phyloP scores from a whole-genome alignment of 768 basidiomycete species.

The Cystoderma amianthinum region DNA sequence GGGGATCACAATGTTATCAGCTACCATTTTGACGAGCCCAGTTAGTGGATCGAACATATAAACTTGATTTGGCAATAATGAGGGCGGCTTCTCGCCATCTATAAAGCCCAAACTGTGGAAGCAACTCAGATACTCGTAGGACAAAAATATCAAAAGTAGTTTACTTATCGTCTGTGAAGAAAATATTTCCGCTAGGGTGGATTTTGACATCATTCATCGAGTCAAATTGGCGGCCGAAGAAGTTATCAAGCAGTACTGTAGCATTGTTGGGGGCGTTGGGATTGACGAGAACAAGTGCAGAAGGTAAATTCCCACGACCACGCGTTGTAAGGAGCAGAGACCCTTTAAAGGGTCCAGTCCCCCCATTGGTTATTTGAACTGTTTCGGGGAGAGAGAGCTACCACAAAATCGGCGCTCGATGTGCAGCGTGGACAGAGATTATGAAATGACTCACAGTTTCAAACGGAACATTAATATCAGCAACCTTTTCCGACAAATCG shows the following conservation, averaged over 20 bases:
- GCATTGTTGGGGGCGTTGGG: conserved; percentile 55
- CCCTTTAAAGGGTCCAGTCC: conserved; percentile 55
- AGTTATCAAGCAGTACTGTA: conserved; percentile 72
- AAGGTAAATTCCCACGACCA: conserved; percentile 61
- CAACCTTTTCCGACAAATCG: conserved; percentile 14
- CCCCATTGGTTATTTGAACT: conserved; percentile 68
- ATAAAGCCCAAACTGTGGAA: conserved; percentile 51
- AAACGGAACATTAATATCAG: conserved; percentile 37
- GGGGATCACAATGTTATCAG: too few relatives aligned
- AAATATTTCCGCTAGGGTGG: conserved; percentile 62
- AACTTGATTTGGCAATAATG: too few relatives aligned
- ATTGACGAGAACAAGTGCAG: conserved; percentile 62
- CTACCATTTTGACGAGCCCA: too few relatives aligned
- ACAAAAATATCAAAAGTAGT: not conserved
- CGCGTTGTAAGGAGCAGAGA: conserved; percentile 57
- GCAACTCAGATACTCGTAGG: not conserved
- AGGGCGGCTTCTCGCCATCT: conserved; percentile 64
- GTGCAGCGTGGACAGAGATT: too few relatives aligned
- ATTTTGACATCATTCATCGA: conserved; percentile 77
- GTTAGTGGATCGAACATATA: too few relatives aligned
- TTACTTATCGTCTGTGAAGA: conserved; percentile 70
- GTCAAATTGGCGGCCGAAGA: conserved; percentile 75
- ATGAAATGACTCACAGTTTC: too few relatives aligned
- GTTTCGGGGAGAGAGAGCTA: conserved; percentile 48
- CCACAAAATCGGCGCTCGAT: too few relatives aligned